These are phyloP conservation scores for Ascochyta pisi DNA, from an alignment of 2,329 filamentous ascomycete species.

Conservation along the genomic window DNA sequence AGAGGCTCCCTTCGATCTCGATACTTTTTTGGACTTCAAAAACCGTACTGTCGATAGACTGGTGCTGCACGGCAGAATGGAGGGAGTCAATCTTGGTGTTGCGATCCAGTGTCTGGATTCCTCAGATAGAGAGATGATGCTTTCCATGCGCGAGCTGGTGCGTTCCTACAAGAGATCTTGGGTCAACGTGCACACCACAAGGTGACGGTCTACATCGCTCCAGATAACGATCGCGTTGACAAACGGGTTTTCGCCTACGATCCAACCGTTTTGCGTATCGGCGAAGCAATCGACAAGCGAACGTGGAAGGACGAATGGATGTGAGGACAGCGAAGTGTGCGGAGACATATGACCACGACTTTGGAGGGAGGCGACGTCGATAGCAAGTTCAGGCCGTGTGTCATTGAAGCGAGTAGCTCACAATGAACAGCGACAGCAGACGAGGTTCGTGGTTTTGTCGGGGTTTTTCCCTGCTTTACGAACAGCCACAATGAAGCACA, in stretches of 20 bases:
- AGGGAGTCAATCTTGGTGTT: background rate
- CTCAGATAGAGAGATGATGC: background rate
- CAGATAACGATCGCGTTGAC: background rate
- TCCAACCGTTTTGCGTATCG: background rate
- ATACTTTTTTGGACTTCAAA: background rate
- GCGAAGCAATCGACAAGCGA: background rate
- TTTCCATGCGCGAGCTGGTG: background rate
- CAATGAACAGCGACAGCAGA: background rate
- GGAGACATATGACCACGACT: background rate
- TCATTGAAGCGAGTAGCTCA: background rate
- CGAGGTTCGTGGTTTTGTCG: background rate
- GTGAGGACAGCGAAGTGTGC: background rate
- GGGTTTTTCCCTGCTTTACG: background rate
- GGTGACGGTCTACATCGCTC: background rate
- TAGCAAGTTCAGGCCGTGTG: background rate
- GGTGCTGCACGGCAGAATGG: background rate
- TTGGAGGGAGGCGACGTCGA: background rate
- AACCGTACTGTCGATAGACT: background rate
- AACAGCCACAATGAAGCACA: background rate
- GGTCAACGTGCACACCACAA: background rate
- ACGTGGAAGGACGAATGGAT: background rate
- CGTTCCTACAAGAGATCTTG: background rate
- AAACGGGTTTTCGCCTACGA: background rate
- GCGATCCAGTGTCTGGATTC: background rate
- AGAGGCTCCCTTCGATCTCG: background rate